phyloP scores from a whole-genome alignment of 768 basidiomycete genomes.

The Sistotremastrum suecicum region DNA sequence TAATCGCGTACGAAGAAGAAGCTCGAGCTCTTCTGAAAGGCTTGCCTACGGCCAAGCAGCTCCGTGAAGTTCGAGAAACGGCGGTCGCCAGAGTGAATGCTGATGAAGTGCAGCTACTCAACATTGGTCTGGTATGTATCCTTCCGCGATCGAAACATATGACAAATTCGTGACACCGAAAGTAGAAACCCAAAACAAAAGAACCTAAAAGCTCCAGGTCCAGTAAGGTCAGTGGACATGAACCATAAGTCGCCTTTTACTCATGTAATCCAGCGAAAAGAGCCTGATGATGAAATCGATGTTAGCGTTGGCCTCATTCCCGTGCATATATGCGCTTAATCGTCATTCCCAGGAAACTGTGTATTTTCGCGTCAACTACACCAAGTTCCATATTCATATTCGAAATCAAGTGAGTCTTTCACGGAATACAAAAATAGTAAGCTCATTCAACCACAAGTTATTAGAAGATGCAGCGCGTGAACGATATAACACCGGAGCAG shows the following conservation, averaged over 20 bases:
- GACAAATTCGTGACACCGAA: constrained; percentile 11
- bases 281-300: constrained; percentile 43
- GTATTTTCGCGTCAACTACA: constrained; percentile 79
- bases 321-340: neutral
- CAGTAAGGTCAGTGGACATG: constrained; percentile 26
- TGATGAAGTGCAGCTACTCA: constrained; percentile 64
- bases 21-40: constrained; percentile 60
- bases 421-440: neutral
- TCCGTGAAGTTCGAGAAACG: constrained; percentile 54
- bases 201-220: constrained; percentile 18
- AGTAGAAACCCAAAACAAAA: constrained; percentile 50
- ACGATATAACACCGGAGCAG: constrained; percentile 67
- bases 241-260: neutral
- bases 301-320: constrained; percentile 27
- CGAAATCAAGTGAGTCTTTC: constrained; percentile 60
- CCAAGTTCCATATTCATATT: constrained; percentile 75
- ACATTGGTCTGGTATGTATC: constrained; percentile 46
- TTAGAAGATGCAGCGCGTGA: constrained; percentile 61
- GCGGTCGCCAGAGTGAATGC: constrained; percentile 48
- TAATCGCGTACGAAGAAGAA: constrained; percentile 67
- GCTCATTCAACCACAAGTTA: too few species aligned
- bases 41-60: constrained; percentile 69
- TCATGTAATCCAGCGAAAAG: constrained; percentile 31
- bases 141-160: constrained; percentile 1
- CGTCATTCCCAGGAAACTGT: constrained; percentile 38